Conservation (phyloP, 257 asterid genomes). For the Knoxia roxburghii region DNA sequence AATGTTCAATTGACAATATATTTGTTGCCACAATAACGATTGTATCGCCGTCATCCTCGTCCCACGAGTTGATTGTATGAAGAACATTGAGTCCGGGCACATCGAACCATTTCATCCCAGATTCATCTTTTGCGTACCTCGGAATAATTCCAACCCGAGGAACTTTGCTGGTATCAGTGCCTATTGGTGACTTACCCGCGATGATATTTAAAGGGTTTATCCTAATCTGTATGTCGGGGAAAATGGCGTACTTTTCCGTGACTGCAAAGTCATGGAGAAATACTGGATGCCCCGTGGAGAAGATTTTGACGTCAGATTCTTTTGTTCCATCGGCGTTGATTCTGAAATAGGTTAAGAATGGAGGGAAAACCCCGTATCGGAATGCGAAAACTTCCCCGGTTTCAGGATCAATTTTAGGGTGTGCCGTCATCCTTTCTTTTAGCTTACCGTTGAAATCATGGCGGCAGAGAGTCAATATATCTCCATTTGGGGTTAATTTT, state of each 20-base stretch:
- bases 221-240: constrained; percentile 60
- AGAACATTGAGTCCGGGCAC: constrained; percentile 49
- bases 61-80: constrained; percentile 74
- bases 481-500: constrained; percentile 39
- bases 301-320: constrained; percentile 56
- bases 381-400: constrained; percentile 67
- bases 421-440: constrained; percentile 67
- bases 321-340: constrained; percentile 42
- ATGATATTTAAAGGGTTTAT: constrained; percentile 54
- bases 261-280: constrained; percentile 75
- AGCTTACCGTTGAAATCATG: constrained; percentile 55
- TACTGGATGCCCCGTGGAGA: constrained; percentile 54
- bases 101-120: constrained; percentile 67
- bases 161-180: constrained; percentile 40
- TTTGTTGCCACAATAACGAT: constrained; percentile 70
- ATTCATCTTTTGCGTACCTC: constrained; percentile 52
- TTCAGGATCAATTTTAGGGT: constrained; percentile 54
- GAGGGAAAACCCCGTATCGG: constrained; percentile 60
- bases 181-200: constrained; percentile 51
- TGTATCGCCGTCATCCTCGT: constrained; percentile 58
- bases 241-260: constrained; percentile 58
- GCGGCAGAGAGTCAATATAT: constrained; percentile 52
- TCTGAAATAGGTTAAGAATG: constrained; percentile 49
- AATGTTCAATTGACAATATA: constrained; percentile 52
- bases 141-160: constrained; percentile 66